Evolutionary conservation across 106 monocot species (phyloP).

Genomic region (Dendrobium catenatum): DNA sequence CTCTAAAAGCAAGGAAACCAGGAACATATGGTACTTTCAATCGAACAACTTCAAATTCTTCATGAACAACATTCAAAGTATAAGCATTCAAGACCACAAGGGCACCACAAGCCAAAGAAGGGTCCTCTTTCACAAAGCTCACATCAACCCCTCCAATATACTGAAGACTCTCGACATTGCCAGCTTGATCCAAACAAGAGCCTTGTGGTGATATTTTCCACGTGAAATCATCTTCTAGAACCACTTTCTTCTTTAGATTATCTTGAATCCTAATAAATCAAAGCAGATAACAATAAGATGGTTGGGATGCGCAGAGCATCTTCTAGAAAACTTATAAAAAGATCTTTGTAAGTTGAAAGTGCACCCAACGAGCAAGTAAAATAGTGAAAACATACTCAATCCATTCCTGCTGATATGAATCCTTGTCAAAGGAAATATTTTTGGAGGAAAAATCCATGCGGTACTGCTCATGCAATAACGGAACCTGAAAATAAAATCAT

Average conservation of each 20-base stretch:
- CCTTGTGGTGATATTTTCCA: constrained; percentile 29
- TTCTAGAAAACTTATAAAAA: not conserved
- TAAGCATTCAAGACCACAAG: constrained; percentile 62
- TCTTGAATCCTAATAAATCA: constrained; percentile 46
- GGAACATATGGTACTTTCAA: constrained; percentile 73
- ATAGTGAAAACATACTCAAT: constrained; percentile 4
- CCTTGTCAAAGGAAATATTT: not conserved
- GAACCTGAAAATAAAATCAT: not conserved
- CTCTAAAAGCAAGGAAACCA: constrained; percentile 89
- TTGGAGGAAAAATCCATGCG: constrained; percentile 2
- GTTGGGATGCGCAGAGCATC: not conserved
- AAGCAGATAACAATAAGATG: not conserved
- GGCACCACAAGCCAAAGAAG: constrained; percentile 65
- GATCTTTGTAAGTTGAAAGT: not conserved
- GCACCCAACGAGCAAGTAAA: not conserved
- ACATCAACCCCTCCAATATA: constrained; percentile 86
- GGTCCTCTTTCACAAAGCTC: constrained; percentile 72
- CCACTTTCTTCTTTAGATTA: constrained; percentile 42
- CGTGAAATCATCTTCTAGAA: constrained; percentile 62
- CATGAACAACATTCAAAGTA: constrained; percentile 53
- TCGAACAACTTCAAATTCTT: constrained; percentile 46
- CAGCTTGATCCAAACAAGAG: constrained; percentile 4
- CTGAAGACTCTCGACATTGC: constrained; percentile 14
- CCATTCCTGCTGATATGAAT: not conserved
- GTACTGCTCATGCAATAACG: not conserved